Evolutionary conservation across 116 monocot genomes (phyloP).

Genomic region (Zostera marina): DNA sequence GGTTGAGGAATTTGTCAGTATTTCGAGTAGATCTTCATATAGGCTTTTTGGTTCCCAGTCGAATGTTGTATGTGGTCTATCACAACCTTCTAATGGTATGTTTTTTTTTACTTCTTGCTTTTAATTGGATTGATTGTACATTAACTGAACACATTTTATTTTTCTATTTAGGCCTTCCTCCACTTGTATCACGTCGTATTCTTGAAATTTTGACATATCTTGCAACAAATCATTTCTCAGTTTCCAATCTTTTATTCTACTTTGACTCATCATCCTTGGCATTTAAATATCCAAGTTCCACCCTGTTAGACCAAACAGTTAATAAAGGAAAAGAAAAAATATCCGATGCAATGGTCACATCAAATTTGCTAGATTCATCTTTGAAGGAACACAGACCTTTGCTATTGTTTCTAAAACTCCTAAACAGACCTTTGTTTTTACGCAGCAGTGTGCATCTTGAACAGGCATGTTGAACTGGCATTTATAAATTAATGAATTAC

Average conservation of each 20-base stretch:
- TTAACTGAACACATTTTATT: not conserved
- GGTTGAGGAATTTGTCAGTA: slow-evolving; percentile 12
- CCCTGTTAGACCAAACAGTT: slow-evolving; percentile 5
- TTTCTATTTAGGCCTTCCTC: slow-evolving; percentile 56
- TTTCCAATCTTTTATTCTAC: slow-evolving; percentile 74
- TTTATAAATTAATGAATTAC: too few relatives aligned
- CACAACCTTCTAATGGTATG: slow-evolving; percentile 85
- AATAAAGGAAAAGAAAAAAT: slow-evolving; percentile 37
- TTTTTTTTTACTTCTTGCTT: not conserved
- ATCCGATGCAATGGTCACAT: slow-evolving; percentile 18
- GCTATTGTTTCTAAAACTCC: slow-evolving; percentile 62
- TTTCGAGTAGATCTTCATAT: slow-evolving; percentile 45
- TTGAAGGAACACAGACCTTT: slow-evolving; percentile 55
- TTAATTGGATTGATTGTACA: too few relatives aligned
- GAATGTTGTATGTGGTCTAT: slow-evolving; percentile 69
- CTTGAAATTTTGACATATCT: slow-evolving; percentile 84
- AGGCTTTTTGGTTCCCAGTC: slow-evolving; percentile 80
- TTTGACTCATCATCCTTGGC: slow-evolving; percentile 39
- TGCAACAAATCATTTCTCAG: slow-evolving; percentile 72
- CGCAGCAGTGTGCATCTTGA: slow-evolving; percentile 97
- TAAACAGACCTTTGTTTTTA: slow-evolving; percentile 88
- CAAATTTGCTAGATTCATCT: slow-evolving; percentile 60
- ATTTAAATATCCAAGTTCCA: slow-evolving; percentile 1
- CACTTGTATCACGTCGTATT: slow-evolving; percentile 82
- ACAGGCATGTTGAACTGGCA: slow-evolving; percentile 36